Evolutionary conservation across 1,284 basidiomycete species (phyloP), one percentile per base, ranked within the genome.

Genomic region (Leccinum huronense): DNA sequence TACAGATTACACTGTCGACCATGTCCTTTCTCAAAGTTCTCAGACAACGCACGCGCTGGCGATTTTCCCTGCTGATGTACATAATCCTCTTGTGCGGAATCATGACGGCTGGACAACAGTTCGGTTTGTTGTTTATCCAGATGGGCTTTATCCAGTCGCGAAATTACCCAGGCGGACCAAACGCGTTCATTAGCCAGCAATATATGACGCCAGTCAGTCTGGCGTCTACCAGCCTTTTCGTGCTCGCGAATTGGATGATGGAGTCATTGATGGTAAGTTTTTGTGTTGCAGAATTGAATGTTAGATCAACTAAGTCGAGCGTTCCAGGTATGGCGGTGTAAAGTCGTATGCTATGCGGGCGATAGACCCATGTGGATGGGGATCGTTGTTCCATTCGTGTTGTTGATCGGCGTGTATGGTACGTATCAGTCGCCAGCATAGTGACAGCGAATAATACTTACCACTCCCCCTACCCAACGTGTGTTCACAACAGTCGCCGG

Each of bases 211-310:
- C 70, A n/a, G 9, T 69, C 8, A n/a, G 36, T 31, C 3, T 69
- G 16, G 61, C 45, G 8, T 60, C 64, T 16, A 58, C 62, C 3
- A 23, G 19, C 23, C 27, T 71, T 31, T 69, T 71, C 27, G 48
- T 73, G 16, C 51, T 65, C 6, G 65, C 66, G 0, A 72, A 67
- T 31, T 71, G 72, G 72, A 65, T 73, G 72, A 73, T 71, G 60
- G 70, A 71, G 42, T 58, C 64, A 0, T 54, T 71, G 30, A 27
- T 73, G 67, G 70, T 71, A 56, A 72, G 72, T 67, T n/a, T 53
- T 45, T 19, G 10, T 3, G 5, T 36, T 56, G 56, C 31, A 13
- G 4, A 2, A 14, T 30, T 2, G 16, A 14, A 57, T 38, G 23
- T 23, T 34, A 53, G n/a, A 42, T 56, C 56, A 61, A 0, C 58